Evolutionary conservation across 352 stramenopile genomes (phyloP), one percentile per base, ranked within the genome.

Genomic region (Thraustochytrium sp.): DNA sequence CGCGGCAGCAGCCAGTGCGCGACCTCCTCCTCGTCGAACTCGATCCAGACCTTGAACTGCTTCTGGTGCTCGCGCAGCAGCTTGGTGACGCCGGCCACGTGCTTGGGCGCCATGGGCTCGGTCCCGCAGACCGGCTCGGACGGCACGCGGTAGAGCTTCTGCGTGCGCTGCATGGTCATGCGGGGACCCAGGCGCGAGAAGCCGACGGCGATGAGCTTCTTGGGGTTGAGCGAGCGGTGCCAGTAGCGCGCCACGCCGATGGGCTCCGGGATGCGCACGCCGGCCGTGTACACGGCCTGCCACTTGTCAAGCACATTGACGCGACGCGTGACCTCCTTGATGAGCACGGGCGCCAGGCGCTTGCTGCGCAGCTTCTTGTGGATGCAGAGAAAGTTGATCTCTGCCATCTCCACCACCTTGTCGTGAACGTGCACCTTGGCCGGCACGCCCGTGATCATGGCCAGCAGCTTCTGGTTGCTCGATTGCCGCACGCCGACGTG

Each of bases 351-450:
- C 13, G 97, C 96, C 13, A 99, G 86, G 3, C 96, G 92, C 89
- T 98, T 97, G n/a, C 89, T 88, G 26, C 94, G 89, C 18, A 99
- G 89, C 86, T 98, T 98, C 89, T 99, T 98, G 91, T 99, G 96
- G 11, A 99, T 95, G 87, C 97, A 99, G 11, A 99, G 89, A 87
- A 99, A 99, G 88, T 99, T 99, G 80, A 99, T 98, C 87, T 99
- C 88, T 23, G 87, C 84, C 74, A 89, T 88, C 18, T 82, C 86
- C 2, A 89, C 55, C 1, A 80, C 88, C 29, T 84, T 68, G 38
- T 92, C 85, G 73, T 84, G 74, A 68, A 89, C 85, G 36, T 86
- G 54, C 36, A 84, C 85, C 86, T 29, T 87, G 76, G 91, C 34
- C 0, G 97, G 97, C 73, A 99, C 94, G 11, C 90, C 97, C 21